Evolutionary conservation across 2,329 filamentous ascomycete species (phyloP).

Genomic region (Basipetospora chlamydospora): DNA sequence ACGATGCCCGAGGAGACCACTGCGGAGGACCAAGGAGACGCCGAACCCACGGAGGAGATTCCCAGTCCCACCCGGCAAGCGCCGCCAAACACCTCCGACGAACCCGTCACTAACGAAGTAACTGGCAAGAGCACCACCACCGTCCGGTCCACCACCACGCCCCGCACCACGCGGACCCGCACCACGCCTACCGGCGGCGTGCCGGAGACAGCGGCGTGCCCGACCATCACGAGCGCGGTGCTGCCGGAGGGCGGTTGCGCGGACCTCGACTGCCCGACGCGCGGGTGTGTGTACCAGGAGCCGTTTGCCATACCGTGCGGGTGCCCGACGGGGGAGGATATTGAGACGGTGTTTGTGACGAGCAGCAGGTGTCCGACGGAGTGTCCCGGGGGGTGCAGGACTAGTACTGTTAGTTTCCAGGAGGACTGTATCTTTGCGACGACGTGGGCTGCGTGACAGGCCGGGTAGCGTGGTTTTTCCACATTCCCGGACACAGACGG

Average conservation of each 20-base stretch:
- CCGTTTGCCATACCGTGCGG: constrained; percentile 2
- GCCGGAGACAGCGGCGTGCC: neutral
- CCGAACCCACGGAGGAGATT: no score
- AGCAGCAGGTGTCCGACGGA: constrained; percentile 2
- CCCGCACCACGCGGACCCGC: neutral
- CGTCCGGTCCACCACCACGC: neutral
- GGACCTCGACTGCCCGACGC: neutral
- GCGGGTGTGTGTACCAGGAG: constrained; percentile 2
- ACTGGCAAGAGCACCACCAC: neutral
- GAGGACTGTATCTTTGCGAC: neutral
- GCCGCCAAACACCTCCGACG: no score
- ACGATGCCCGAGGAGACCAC: no score
- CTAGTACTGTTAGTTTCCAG: neutral
- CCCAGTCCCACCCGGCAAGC: no score
- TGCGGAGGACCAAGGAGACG: no score
- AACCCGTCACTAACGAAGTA: no score
- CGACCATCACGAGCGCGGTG: neutral
- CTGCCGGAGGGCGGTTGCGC: neutral
- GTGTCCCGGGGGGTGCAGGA: neutral
- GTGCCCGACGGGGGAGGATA: neutral
- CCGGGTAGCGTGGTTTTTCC: no score
- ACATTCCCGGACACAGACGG: no score
- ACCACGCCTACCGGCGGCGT: neutral
- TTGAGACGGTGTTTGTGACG: constrained; percentile 2
- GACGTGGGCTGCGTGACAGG: no score